phyloP scores from a whole-genome alignment of 192 early-diverging fungal genomes.

The Phycomyces nitens region DNA sequence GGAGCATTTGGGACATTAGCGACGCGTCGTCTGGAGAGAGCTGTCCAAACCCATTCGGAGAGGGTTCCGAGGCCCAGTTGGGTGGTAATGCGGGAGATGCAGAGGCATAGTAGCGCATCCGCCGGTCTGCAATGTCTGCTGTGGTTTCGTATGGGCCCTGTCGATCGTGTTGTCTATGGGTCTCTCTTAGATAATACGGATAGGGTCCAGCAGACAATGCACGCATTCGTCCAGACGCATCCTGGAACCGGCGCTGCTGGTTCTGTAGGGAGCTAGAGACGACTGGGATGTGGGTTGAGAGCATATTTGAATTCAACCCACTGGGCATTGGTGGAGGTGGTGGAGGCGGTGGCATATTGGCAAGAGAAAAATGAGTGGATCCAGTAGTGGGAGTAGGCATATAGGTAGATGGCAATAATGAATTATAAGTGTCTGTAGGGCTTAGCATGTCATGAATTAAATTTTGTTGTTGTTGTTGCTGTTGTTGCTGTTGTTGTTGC shows the following conservation, averaged over 20 bases:
- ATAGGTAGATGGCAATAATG: neutral
- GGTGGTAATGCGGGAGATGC: neutral
- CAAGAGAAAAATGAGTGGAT: neutral
- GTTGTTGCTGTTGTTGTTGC: no score
- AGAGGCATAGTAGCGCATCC: constrained; percentile 5
- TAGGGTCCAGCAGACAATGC: constrained; percentile 25
- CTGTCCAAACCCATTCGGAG: no score
- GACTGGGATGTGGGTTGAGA: neutral
- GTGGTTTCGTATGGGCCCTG: neutral
- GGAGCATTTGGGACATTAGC: no score
- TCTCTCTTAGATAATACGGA: constrained; percentile 1
- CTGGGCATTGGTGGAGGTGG: neutral
- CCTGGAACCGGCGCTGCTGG: neutral
- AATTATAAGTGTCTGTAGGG: no score
- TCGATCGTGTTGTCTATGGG: neutral
- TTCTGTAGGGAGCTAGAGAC: neutral
- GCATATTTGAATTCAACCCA: neutral
- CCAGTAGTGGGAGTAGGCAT: neutral
- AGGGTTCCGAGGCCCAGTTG: no score
- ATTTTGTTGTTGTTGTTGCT: no score
- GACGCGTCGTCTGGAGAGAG: no score
- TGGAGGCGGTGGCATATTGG: neutral
- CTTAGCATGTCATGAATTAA: no score
- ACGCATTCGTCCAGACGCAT: constrained; percentile 14
- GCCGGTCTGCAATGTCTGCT: neutral